These are phyloP conservation scores for Ceratorhiza oryzae-sativae DNA, from an alignment of 1,284 basidiomycete species.

Conservation along the genomic window DNA sequence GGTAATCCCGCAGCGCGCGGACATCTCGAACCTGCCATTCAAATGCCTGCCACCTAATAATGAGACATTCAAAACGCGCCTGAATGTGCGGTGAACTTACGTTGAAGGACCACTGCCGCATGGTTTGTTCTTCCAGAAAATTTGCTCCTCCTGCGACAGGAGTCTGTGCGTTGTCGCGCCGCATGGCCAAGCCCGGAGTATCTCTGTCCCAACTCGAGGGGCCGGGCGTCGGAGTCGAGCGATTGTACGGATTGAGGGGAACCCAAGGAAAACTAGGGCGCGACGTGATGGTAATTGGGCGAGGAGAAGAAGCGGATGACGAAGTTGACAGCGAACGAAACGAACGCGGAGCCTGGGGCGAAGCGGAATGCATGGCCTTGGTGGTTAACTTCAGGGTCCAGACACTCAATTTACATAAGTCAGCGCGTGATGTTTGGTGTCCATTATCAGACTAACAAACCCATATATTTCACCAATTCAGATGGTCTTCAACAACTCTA, in stretches of 20 bases:
- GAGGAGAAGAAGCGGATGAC: slow-evolving; percentile 31
- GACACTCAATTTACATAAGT: slow-evolving; percentile 29
- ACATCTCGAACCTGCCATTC: slow-evolving; percentile 40
- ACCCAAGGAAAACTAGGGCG: slow-evolving; percentile 38
- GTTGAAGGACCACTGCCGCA: slow-evolving; percentile 37
- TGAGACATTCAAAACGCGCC: not conserved
- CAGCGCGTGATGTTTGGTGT: slow-evolving; percentile 30
- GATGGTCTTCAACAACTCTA: slow-evolving; percentile 7
- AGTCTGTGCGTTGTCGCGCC: not conserved
- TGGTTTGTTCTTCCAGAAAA: slow-evolving; percentile 22
- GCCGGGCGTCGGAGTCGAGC: slow-evolving; percentile 28
- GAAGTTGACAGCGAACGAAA: slow-evolving; percentile 33
- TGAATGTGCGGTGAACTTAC: not conserved
- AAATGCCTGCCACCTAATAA: slow-evolving; percentile 20
- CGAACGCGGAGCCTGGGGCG: slow-evolving; percentile 19
- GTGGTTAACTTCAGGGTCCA: slow-evolving; percentile 36
- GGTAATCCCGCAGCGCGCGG: slow-evolving; percentile 32
- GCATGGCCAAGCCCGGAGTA: not conserved
- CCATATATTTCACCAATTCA: slow-evolving; percentile 2
- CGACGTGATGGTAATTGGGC: slow-evolving; percentile 18
- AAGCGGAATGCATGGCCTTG: slow-evolving; percentile 27
- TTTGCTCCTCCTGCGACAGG: slow-evolving; percentile 3
- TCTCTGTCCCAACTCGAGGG: slow-evolving; percentile 35
- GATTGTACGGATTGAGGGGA: slow-evolving; percentile 6
- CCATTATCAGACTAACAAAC: not conserved